Evolutionary conservation across 1,284 basidiomycete species (phyloP).

Genomic region (Ceratobasidium sp.): DNA sequence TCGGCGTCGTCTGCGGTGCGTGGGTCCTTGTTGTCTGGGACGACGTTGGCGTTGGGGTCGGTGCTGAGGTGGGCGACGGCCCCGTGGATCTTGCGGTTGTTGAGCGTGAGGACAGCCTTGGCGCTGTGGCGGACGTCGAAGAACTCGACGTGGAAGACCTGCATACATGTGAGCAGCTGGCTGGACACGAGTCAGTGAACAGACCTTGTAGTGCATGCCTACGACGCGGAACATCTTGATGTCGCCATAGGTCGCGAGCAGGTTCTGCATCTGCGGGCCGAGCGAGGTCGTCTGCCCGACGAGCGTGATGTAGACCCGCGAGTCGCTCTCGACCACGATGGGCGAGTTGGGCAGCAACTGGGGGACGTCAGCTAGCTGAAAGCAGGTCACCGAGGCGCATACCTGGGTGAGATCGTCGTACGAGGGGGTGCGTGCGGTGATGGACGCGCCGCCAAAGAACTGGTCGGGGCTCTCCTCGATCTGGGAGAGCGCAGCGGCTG

Average conservation of each 20-base stretch:
- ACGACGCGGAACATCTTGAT: constrained; percentile 44
- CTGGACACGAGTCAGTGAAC: background rate
- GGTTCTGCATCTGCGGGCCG: constrained; percentile 35
- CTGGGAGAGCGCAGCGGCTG: constrained; percentile 37
- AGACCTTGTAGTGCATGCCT: constrained; percentile 41
- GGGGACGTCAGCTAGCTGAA: background rate
- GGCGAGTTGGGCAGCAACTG: constrained; percentile 20
- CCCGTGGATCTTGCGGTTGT: constrained; percentile 32
- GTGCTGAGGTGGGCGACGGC: constrained; percentile 45
- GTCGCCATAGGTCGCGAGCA: constrained; percentile 40
- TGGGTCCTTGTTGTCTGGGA: background rate
- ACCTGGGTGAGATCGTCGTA: constrained; percentile 9
- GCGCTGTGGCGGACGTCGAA: constrained; percentile 44
- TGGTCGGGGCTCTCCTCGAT: constrained; percentile 24
- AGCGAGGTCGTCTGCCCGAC: constrained; percentile 23
- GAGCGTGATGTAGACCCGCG: constrained; percentile 44
- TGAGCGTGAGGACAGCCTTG: constrained; percentile 33
- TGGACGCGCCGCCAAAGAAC: background rate
- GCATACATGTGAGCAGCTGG: constrained; percentile 10
- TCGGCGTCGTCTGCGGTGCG: background rate
- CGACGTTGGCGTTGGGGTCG: constrained; percentile 26
- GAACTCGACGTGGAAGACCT: constrained; percentile 46
- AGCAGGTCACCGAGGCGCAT: background rate
- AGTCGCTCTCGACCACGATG: constrained; percentile 31
- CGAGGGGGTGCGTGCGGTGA: constrained; percentile 28